phyloP scores from a whole-genome alignment of 257 asterid genomes.

The Solanum sejunctum region DNA sequence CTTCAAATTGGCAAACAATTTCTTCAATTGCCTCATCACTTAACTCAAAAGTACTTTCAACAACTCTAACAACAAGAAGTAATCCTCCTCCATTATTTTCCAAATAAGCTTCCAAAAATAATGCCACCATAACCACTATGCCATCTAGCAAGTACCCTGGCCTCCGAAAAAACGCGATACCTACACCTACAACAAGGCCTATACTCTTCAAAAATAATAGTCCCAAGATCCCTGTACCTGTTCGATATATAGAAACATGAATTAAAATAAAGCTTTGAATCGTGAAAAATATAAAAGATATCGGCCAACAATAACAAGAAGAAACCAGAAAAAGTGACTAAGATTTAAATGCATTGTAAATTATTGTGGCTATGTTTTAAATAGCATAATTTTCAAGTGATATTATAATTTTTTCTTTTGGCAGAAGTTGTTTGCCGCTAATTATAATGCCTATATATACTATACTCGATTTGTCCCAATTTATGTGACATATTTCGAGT shows the following conservation, averaged over 20 bases:
- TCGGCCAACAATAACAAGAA: neutral
- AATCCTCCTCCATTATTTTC: slow-evolving; percentile 18
- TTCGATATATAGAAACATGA: neutral
- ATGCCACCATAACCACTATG: slow-evolving; percentile 14
- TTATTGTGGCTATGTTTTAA: neutral
- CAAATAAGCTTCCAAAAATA: slow-evolving; percentile 10
- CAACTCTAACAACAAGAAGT: slow-evolving; percentile 19
- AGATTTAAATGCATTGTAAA: neutral
- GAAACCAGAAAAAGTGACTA: neutral
- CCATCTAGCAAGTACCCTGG: slow-evolving; percentile 19
- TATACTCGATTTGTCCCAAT: neutral
- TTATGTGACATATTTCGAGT: too few relatives aligned
- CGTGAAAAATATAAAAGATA: neutral
- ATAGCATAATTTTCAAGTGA: neutral
- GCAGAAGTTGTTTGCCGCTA: neutral
- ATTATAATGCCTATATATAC: neutral
- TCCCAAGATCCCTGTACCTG: slow-evolving; percentile 1
- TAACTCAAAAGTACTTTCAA: slow-evolving; percentile 23
- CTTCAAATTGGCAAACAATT: slow-evolving; percentile 13
- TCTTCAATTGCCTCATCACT: slow-evolving; percentile 19
- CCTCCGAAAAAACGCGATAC: neutral
- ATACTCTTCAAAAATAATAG: slow-evolving; percentile 2
- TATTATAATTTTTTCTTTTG: neutral
- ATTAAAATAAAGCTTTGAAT: neutral
- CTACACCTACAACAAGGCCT: slow-evolving; percentile 7